Percentiles rank a stretch among this genome's conserved stretches.
phyloP scores from a whole-genome alignment of 306 rosid species.

The Phaseolus lunatus region DNA sequence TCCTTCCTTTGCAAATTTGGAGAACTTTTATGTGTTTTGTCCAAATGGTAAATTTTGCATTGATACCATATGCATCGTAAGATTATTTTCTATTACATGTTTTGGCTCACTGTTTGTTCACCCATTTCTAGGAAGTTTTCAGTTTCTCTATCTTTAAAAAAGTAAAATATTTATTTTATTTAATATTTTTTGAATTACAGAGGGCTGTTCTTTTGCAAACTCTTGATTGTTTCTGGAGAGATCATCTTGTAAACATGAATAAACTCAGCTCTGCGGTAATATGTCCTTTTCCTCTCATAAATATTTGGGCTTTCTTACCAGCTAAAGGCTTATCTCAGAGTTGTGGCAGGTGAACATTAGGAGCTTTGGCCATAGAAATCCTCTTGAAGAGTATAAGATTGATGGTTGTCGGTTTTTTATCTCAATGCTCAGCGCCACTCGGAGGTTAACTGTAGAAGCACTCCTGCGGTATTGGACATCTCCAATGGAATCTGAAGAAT shows the following conservation, averaged over 20 bases:
- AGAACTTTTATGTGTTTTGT: conserved; percentile 26
- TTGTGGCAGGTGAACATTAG: conserved; percentile 85
- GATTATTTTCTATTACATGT: conserved; percentile 22
- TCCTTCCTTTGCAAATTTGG: conserved; percentile 26
- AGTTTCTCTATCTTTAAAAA: conserved; percentile 2
- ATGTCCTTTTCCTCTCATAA: conserved; percentile 25
- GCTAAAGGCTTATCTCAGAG: conserved; percentile 45
- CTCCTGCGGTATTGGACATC: conserved; percentile 91
- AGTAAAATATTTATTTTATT: background rate
- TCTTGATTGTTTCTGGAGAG: conserved; percentile 96
- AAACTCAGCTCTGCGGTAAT: conserved; percentile 93
- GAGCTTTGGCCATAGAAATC: conserved; percentile 98
- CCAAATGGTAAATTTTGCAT: conserved; percentile 31
- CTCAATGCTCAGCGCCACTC: conserved; percentile 97
- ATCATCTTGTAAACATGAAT: conserved; percentile 98
- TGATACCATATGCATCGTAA: background rate
- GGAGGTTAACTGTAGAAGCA: conserved; percentile 89
- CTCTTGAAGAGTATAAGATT: conserved; percentile 96
- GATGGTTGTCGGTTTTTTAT: conserved; percentile 98
- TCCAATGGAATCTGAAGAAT: conserved; percentile 82
- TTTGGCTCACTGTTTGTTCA: conserved; percentile 33
- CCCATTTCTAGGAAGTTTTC: conserved; percentile 3
- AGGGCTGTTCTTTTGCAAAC: conserved; percentile 94
- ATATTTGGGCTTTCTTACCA: conserved; percentile 39
- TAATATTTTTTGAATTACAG: conserved; percentile 54